Base-by-base conservation (phyloP, 768 basidiomycete genomes). In the Mycena floridula region DNA sequence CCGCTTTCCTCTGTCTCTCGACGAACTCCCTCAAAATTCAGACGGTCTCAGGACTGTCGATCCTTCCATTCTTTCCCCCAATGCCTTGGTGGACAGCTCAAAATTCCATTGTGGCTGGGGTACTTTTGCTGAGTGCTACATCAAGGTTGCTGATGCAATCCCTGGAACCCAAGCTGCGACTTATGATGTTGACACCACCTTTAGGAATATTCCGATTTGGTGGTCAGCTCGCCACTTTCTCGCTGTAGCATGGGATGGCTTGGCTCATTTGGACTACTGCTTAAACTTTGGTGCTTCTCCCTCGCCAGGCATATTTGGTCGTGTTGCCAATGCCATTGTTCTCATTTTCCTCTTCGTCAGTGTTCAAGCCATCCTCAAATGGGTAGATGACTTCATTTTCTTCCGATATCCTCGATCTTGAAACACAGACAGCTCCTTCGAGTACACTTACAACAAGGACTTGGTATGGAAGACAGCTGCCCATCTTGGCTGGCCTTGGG, bases 321-420 rank as follows among this genome's bases (percentile, higher is more conserved):
- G 45, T 0, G 39, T 65, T 2, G 64, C 63, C 0, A 59, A 69
- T 49, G 58, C 59, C 3, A 53, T 63, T 5, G 45, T 61, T 5
- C 44, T 47, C 1, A 53, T 69, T 0, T 52, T 56, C 1, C 22
- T 42, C 0, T 18, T 28, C 1, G 26, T 51, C 7, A 47, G 48
- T 2, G 43, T 66, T 6, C 27, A 53, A 0, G 53, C 54, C 0
- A 27, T 61, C 4, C 39, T 57, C 5, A 66, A 65, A 22, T 70
- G 67, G 67, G 64, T 64, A 0, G 62, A 68, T 36, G 60, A 68
- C 37, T 67, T 64, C 36, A 59, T 61, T 1, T 63, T 67, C 40
- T 58, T 66, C 16, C 46, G 54, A 1, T 57, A 51, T 32, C 57
- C 51, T 5, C 21, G 7, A 7, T n/a, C 37, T n/a, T n/a, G n/a